Base-by-base conservation (phyloP, 805 yeast species). In the Lipomyces anomalus region DNA sequence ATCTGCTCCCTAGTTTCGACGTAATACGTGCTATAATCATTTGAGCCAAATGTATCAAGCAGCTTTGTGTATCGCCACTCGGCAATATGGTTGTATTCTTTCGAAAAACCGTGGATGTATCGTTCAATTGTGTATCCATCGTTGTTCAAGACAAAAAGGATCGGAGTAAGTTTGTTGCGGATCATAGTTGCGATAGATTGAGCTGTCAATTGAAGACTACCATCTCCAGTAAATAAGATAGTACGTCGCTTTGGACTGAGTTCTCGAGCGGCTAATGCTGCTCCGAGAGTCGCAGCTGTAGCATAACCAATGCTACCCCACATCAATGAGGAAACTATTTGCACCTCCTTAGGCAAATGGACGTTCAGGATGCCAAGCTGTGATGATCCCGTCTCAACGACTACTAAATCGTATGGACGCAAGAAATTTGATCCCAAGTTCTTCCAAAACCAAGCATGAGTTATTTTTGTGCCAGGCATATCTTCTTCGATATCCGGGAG, bases 251-350 rank as follows among this genome's bases (percentile, higher is more conserved):
- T 57, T 7, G 68, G 69, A 39, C 62, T 68, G 33, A 65, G 55
- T 56, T 80, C 84, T 44, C 68, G 67, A 9, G 73, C 72, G 1
- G 83, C 84, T 62, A 78, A 65, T 3, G 74, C 73, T 0, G 79
- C 84, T 30, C 85, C 85, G 22, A 76, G 65, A 28, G 80, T 69
- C 5, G 84, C 79, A 29, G 84, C 84, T 2, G 78, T 70, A 3
- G 84, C 72, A 62, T 73, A 79, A 6, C 85, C 85, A 45, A 78
- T 75, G 2, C 84, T 76, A 2, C 84, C 83, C 79, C 82, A 79
- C 38, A 79, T 66, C 61, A 36, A 67, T 66, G 5, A 84, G 83
- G 65, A 79, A 75, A 47, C 65, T n/a, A n/a, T n/a, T n/a, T n/a
- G n/a, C n/a, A n/a, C n/a, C n/a, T n/a, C n/a, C n/a, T n/a, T n/a